Base-by-base conservation (phyloP, 2,329 filamentous ascomycete species). In the Aspergillus piperis region DNA sequence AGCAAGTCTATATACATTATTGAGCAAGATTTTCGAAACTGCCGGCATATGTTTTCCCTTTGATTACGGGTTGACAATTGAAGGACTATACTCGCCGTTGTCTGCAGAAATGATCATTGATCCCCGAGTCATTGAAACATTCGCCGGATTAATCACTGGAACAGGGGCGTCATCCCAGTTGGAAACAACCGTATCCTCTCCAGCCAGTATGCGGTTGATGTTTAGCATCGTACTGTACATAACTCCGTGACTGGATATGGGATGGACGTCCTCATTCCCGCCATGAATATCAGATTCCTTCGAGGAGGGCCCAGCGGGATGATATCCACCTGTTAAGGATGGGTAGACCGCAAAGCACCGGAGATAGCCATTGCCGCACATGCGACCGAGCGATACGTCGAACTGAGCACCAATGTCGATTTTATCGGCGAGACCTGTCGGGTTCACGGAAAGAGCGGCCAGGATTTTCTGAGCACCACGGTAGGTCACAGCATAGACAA, bases 171-270 rank as follows among this genome's bases (percentile, higher is more conserved):
- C 66, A 8, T 64, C 65, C 66, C 66, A 67, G 1, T 57, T 68
- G 13, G 66, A 27, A 10, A 57, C 54, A 7, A 69, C 65, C 0
- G 47, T 62, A 13, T 39, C 19, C 8, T 70, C 57, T 8, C 60
- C 60, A 10, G 10, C 42, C 7, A 68, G 25, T 1, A 68, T 41
- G 5, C 56, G 64, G 23, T 62, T 60, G 15, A 66, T 50, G 32
- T 70, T 70, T 6, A 64, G 38, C 61, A 70, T 64, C 1, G 66
- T 66, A 54, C 67, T 70, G 23, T 68, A 68, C 17, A 64, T 47
- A 2, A 66, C 58, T 1, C 66, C 66, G 39, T 54, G 57, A 25
- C 65, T 67, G 5, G 54, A 56, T 0, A 57, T 44, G 3, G 21
- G 36, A 39, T 57, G 27, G 5, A 57, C 42, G 41, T 58, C 53